Evolutionary conservation across 2,329 filamentous ascomycete genomes (phyloP).

Genomic region (Cordyceps tenuipes): DNA sequence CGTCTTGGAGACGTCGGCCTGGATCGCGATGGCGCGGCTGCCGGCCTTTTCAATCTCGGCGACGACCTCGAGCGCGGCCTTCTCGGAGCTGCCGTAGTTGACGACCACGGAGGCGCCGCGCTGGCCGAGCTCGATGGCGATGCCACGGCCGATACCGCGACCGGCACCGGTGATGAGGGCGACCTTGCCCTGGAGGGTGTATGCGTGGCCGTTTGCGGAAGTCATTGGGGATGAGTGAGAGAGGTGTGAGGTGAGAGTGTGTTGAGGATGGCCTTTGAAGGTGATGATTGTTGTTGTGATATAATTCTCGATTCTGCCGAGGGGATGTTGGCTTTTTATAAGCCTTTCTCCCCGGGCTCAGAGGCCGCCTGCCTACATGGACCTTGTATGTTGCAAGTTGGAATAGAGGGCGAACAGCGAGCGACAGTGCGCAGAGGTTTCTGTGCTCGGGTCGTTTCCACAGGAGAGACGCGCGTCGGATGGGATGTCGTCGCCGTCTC

Average conservation of each 20-base stretch:
- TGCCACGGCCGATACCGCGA: constrained; percentile 58
- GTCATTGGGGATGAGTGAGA: not conserved
- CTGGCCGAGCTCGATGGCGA: constrained; percentile 58
- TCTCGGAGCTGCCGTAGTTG: constrained; percentile 54
- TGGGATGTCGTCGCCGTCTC: not conserved
- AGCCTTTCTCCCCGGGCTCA: not conserved
- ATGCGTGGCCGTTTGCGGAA: not conserved
- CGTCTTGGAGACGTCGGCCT: constrained; percentile 57
- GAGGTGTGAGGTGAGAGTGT: not conserved
- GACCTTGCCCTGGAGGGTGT: constrained; percentile 32
- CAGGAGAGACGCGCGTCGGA: not conserved
- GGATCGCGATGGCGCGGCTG: constrained; percentile 48
- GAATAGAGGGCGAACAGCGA: not conserved
- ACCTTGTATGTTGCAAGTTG: too few relatives aligned
- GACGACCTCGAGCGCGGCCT: constrained; percentile 50
- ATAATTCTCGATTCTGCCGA: not conserved
- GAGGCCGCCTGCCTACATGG: not conserved
- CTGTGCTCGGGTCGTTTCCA: not conserved
- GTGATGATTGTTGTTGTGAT: not conserved
- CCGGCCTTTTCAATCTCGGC: constrained; percentile 46
- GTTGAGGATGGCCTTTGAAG: not conserved
- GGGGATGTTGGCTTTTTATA: not conserved
- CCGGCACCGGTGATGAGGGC: constrained; percentile 57
- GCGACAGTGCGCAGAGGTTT: not conserved
- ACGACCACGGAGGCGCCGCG: constrained; percentile 57